Evolutionary conservation across 2,329 filamentous ascomycete genomes (phyloP).

Genomic region (Scytalidium sp.): DNA sequence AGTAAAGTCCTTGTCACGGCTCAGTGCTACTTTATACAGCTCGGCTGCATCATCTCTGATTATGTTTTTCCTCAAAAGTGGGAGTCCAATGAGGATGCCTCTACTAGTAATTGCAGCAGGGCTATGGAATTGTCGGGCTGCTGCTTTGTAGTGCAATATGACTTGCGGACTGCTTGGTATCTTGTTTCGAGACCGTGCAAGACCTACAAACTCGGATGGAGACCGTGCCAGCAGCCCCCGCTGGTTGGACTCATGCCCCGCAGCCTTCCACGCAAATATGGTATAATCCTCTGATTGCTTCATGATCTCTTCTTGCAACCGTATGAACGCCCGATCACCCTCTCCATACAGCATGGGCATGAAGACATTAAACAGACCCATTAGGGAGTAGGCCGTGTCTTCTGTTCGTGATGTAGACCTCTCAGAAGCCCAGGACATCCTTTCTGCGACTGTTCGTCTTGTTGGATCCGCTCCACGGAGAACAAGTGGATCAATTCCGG

Average conservation of each 20-base stretch:
- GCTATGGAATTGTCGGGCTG: not conserved
- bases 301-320: slow-evolving; percentile 34
- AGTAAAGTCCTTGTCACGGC: not conserved
- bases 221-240: not conserved
- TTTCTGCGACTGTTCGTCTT: slow-evolving; percentile 26
- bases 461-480: slow-evolving; percentile 13
- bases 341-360: slow-evolving; percentile 36
- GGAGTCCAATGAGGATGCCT: slow-evolving; percentile 3
- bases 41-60: not conserved
- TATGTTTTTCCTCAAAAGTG: not conserved
- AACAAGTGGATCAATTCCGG: slow-evolving; percentile 8
- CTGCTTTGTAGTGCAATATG: slow-evolving; percentile 2
- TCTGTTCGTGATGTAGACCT: slow-evolving; percentile 30
- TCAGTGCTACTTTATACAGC: not conserved
- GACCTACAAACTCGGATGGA: not conserved
- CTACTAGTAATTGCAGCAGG: slow-evolving; percentile 4
- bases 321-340: slow-evolving; percentile 28
- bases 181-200: not conserved
- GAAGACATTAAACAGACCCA: slow-evolving; percentile 33
- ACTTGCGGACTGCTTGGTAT: slow-evolving; percentile 2
- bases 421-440: slow-evolving; percentile 34
- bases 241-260: not conserved
- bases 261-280: slow-evolving; percentile 7
- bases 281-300: slow-evolving; percentile 10
- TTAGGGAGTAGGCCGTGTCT: slow-evolving; percentile 31